Base-by-base conservation (phyloP, 164 flowering plant genomes). In the Annona cherimola region DNA sequence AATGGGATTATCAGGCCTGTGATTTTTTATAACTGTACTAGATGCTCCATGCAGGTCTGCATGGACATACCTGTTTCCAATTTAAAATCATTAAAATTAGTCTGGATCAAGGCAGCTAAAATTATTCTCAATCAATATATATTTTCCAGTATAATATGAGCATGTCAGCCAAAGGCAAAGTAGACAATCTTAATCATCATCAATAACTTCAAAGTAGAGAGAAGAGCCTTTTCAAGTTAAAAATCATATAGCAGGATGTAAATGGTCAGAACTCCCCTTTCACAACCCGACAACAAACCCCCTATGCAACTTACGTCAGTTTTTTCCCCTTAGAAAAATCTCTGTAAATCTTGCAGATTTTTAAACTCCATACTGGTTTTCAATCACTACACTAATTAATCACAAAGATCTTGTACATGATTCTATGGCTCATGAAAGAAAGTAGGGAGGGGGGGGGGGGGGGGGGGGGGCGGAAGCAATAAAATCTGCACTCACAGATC, bases 1-100 rank as follows among this genome's bases (percentile, higher is more conserved):
- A 19, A 92, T 84, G 63, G 92, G 86, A 50, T 79, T 80, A 57
- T 91, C 97, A 26, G 94, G 94, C 81, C 83, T 91, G 83, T 94
- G 98, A 80, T 94, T 94, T 85, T 94, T 94, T 64, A 94, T 92
- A 71, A 94, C 85, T 43, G 98, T 92, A 75, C 94, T 92, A 60
- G 99, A 94, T 80, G 99, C 99, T 75, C 99, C 99, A 83, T 94
- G 98, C 59, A 94, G 88, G 12, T 94, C 99, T 35, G 99, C 99
- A 79, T 94, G 99, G 61, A 94, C 84, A 79, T 94, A 94, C 83
- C 98, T 94, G 81, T 83, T 81, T 66, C 74, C 75, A 41, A 75
- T 18, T 40, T 67, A 63, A 77, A 75, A 61, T 46, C 26, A 59
- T 5, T 46, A 7, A 70, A 35, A 40, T 45, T 39, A 5, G 42